Base-by-base conservation (phyloP, 2,329 filamentous ascomycete genomes). In the Aspergillus calidoustus region DNA sequence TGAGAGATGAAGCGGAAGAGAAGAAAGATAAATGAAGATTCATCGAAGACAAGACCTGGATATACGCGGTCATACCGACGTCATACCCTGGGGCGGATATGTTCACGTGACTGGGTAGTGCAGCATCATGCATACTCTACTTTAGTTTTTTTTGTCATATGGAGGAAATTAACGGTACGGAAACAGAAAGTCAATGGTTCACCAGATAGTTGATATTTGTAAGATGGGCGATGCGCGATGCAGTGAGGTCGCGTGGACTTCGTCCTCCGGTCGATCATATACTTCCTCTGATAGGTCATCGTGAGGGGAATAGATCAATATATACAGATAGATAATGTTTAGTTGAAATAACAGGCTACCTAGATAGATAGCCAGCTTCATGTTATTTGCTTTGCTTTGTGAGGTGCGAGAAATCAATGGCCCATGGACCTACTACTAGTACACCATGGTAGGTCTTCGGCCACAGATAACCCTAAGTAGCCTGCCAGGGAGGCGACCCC, bases 41-140 rank as follows among this genome's bases (percentile, higher is more conserved):
- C 7, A 23, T 44, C 38, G 8, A 49, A 54, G 50, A n/a, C 31
- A 9, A 49, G 41, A 9, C 22, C 44, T 43, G 19, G 23, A 38
- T 46, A 25, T 34, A 55, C 15, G 2, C 31, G 11, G 55, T 57
- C 55, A 57, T 57, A 52, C 13, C 51, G 47, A 57, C 55, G 55
- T 57, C 55, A 57, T 52, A 23, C n/a, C 15, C 30, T 34, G 19
- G 8, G n/a, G 13, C 6, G 7, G 13, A 17, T 50, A 57, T 50
- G 15, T 30, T 25, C 48, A 57, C 55, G 48, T 57, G 55, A 57
- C 23, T 9, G 23, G 30, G 9, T 28, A 57, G 3, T 47, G 46
- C 17, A 50, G 30, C 17, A 17, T 7, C 13, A 17, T 54, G 34
- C 52, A n/a, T 30, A n/a, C 43, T 41, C 34, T 41, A 41, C 2